Conservation (phyloP, 345 rosid genomes). For the Arabis alpina region DNA sequence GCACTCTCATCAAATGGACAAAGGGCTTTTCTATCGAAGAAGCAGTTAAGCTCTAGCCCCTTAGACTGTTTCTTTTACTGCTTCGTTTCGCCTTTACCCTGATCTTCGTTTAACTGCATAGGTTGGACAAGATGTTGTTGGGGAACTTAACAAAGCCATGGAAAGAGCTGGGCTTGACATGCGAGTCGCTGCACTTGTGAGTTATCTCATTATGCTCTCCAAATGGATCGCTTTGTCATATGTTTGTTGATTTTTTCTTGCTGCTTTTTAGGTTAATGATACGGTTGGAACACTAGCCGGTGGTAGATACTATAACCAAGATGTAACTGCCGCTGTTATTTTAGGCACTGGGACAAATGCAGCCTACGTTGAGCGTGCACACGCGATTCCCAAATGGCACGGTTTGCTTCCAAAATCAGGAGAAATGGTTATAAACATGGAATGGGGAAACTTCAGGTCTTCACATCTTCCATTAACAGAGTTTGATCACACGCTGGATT, state of each 20-base stretch:
- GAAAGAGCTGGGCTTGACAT: slow-evolving; percentile 80
- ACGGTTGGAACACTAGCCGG: slow-evolving; percentile 92
- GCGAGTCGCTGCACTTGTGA: slow-evolving; percentile 85
- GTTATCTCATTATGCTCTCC: slow-evolving; percentile 1
- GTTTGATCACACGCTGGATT: slow-evolving; percentile 73
- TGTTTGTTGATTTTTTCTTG: neutral
- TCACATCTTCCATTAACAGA: slow-evolving; percentile 88
- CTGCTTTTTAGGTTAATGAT: slow-evolving; percentile 71
- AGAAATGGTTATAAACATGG: slow-evolving; percentile 88
- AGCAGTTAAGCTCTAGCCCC: slow-evolving; percentile 49
- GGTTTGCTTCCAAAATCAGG: slow-evolving; percentile 82
- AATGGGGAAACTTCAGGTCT: slow-evolving; percentile 95
- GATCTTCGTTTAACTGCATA: slow-evolving; percentile 34
- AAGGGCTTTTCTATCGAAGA: slow-evolving; percentile 91
- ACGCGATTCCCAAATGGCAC: slow-evolving; percentile 88
- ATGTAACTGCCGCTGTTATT: slow-evolving; percentile 82
- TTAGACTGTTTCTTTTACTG: neutral
- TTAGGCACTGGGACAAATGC: slow-evolving; percentile 95
- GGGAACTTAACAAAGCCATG: slow-evolving; percentile 75
- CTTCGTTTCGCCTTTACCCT: neutral
- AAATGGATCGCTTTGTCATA: neutral
- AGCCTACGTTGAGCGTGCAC: slow-evolving; percentile 82
- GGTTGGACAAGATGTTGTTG: slow-evolving; percentile 92
- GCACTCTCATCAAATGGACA: slow-evolving; percentile 92
- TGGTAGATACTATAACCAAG: slow-evolving; percentile 71